Evolutionary conservation across 805 yeast genomes (phyloP).

Genomic region (Lipomyces kockii): DNA sequence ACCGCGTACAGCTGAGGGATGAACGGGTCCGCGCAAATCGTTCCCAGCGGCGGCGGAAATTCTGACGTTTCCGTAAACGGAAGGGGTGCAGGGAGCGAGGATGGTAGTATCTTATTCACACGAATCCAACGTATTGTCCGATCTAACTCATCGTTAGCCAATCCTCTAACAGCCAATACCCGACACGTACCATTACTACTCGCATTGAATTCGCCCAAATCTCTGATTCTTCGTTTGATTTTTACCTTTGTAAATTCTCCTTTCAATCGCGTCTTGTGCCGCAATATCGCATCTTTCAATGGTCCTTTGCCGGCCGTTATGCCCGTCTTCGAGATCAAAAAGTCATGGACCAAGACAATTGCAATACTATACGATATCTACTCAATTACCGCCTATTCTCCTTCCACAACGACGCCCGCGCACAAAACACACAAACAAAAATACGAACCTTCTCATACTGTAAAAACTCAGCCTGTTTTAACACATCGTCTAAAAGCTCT

Average conservation of each 20-base stretch:
- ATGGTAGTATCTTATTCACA: slow-evolving; percentile 63
- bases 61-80: slow-evolving; percentile 22
- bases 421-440: not conserved
- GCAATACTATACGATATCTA: slow-evolving; percentile 60
- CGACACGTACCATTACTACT: slow-evolving; percentile 8
- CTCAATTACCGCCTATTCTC: slow-evolving; percentile 49
- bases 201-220: slow-evolving; percentile 44
- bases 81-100: slow-evolving; percentile 35
- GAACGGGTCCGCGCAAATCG: slow-evolving; percentile 71
- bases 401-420: not conserved
- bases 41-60: slow-evolving; percentile 51
- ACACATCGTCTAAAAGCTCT: slow-evolving; percentile 63
- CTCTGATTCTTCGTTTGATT: slow-evolving; percentile 67
- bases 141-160: slow-evolving; percentile 7
- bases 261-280: slow-evolving; percentile 76
- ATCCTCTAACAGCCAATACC: not conserved
- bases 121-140: slow-evolving; percentile 53
- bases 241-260: slow-evolving; percentile 83
- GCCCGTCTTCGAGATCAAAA: slow-evolving; percentile 73
- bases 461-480: slow-evolving; percentile 70
- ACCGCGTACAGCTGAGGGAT: slow-evolving; percentile 82
- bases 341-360: slow-evolving; percentile 76
- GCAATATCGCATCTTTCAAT: slow-evolving; percentile 76
- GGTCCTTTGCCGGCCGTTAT: slow-evolving; percentile 90
- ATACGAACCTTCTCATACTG: slow-evolving; percentile 47